Percentiles rank a stretch among this genome's conserved stretches.
phyloP scores from a whole-genome alignment of 2,329 filamentous ascomycete genomes.

The Verticillium zaregamsianum region DNA sequence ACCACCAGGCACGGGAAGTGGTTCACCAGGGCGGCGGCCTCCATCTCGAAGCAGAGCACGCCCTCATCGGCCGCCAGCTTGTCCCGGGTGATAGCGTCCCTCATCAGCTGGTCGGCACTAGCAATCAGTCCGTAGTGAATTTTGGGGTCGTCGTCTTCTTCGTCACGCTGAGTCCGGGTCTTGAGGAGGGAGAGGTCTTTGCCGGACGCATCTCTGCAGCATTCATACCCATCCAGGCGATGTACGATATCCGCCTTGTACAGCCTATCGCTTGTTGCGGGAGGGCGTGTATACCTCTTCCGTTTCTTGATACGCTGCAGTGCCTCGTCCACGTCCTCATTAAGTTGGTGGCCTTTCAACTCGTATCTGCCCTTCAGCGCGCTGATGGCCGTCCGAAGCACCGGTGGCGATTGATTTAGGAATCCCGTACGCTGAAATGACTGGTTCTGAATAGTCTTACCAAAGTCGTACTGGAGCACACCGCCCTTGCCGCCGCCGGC shows the following conservation, averaged over 20 bases:
- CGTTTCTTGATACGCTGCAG: not conserved
- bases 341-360: slow-evolving; percentile 11
- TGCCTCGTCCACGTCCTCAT: not conserved
- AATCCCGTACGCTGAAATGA: slow-evolving; percentile 8
- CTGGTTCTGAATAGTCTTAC: slow-evolving; percentile 14
- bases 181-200: slow-evolving; percentile 2
- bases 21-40: slow-evolving; percentile 25
- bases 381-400: slow-evolving; percentile 10
- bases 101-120: slow-evolving; percentile 13
- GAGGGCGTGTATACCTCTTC: not conserved
- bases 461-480: slow-evolving; percentile 22
- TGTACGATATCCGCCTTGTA: slow-evolving; percentile 8
- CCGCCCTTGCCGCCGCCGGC: slow-evolving; percentile 4
- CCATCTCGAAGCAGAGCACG: slow-evolving; percentile 28
- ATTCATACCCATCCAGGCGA: not conserved
- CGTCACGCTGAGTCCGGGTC: not conserved
- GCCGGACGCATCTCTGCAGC: slow-evolving; percentile 4
- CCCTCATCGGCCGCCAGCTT: slow-evolving; percentile 8
- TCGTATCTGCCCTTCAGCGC: slow-evolving; percentile 7
- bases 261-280: not conserved
- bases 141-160: not conserved
- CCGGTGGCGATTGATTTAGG: slow-evolving; percentile 14
- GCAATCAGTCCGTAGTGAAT: slow-evolving; percentile 12
- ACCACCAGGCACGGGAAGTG: slow-evolving; percentile 25
- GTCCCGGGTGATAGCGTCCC: slow-evolving; percentile 11